A percentile compares a stretch with the other conserved stretches of the same genome.
These are phyloP conservation scores for Dactylellina cionopaga DNA, from an alignment of 2,329 filamentous ascomycete species.

Conservation along the genomic window DNA sequence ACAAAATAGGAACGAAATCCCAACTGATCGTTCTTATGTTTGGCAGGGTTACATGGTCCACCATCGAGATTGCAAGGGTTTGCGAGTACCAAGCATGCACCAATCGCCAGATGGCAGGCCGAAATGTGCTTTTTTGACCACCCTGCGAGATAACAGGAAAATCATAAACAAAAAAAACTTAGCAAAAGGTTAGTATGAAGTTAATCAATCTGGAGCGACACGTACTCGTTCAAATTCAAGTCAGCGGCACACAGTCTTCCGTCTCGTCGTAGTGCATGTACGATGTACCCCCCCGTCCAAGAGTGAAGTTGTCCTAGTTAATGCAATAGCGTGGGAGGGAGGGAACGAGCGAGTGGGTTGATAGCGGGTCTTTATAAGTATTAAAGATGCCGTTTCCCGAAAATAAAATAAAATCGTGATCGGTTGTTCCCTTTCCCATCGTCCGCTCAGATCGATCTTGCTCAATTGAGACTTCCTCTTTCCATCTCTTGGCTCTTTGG, in stretches of 20 bases:
- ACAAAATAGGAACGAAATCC: not conserved
- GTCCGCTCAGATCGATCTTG: constrained; percentile 8
- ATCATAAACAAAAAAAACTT: too few relatives aligned
- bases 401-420: not conserved
- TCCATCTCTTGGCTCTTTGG: constrained; percentile 11
- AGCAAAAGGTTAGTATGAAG: too few relatives aligned
- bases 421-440: not conserved
- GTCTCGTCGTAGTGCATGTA: too few relatives aligned
- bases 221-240: too few relatives aligned
- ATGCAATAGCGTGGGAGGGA: too few relatives aligned
- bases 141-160: not conserved
- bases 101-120: not conserved
- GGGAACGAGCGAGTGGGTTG: not conserved
- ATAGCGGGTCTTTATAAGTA: constrained; percentile 21
- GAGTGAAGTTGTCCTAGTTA: too few relatives aligned
- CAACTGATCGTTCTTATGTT: not conserved
- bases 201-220: too few relatives aligned
- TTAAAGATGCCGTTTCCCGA: constrained; percentile 13
- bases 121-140: constrained; percentile 9
- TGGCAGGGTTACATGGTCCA: not conserved
- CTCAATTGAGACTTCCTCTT: not conserved
- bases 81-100: not conserved
- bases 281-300: too few relatives aligned
- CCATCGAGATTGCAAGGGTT: not conserved
- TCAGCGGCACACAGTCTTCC: too few relatives aligned